Conservation (phyloP, 2,329 filamentous ascomycete species). For the Colletotrichum sp. region DNA sequence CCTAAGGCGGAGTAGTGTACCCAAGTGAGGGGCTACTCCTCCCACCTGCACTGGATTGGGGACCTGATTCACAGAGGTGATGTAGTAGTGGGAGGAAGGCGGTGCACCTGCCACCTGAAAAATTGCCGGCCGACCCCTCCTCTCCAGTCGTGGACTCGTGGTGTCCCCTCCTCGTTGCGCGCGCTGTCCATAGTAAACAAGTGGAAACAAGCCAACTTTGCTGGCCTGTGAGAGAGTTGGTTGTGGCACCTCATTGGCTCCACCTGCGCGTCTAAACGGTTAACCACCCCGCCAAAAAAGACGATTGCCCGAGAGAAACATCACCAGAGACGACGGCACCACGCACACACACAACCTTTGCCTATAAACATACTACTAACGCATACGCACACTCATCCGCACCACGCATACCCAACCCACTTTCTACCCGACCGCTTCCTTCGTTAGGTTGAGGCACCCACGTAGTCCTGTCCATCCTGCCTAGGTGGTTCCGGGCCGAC, state of each 20-base stretch:
- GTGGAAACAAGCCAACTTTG: background rate
- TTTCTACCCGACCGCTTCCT: background rate
- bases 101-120: slow-evolving; percentile 1
- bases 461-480: background rate
- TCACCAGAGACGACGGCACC: slow-evolving; percentile 6
- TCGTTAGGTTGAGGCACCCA: background rate
- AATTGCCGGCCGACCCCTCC: slow-evolving; percentile 8
- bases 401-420: background rate
- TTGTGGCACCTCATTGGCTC: background rate
- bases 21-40: background rate
- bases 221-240: slow-evolving; percentile 8
- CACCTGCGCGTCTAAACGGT: slow-evolving; percentile 13
- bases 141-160: background rate
- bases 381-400: background rate
- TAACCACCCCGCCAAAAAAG: slow-evolving; percentile 21
- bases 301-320: slow-evolving; percentile 5
- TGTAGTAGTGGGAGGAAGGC: background rate
- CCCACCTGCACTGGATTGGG: background rate
- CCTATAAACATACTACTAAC: background rate
- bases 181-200: background rate
- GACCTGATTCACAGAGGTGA: background rate
- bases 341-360: background rate
- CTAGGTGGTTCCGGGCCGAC: background rate
- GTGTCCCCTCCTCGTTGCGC: background rate
- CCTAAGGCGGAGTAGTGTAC: background rate